phyloP scores from a whole-genome alignment of 2,329 filamentous ascomycete species.

The Fusarium napiforme region DNA sequence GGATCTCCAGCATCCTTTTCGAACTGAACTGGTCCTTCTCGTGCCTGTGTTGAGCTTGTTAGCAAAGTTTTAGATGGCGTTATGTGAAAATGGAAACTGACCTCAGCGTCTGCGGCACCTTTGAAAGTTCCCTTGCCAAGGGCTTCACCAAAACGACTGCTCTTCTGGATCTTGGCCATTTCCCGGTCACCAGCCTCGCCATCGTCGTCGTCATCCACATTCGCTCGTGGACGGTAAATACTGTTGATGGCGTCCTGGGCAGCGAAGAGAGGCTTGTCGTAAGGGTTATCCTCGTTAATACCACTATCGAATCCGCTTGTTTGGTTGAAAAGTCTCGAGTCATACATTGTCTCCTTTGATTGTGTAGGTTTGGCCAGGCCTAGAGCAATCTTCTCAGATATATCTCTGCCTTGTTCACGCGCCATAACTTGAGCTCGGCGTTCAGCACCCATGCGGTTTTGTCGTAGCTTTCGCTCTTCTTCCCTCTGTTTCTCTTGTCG shows the following conservation, averaged over 20 bases:
- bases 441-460: constrained; percentile 96
- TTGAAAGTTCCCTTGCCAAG: constrained; percentile 92
- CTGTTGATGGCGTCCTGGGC: constrained; percentile 94
- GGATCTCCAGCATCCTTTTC: constrained; percentile 88
- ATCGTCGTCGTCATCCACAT: constrained; percentile 79
- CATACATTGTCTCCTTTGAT: constrained; percentile 94
- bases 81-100: constrained; percentile 52
- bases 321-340: constrained; percentile 95
- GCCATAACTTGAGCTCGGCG: constrained; percentile 92
- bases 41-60: constrained; percentile 61
- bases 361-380: constrained; percentile 95
- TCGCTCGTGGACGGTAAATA: constrained; percentile 86
- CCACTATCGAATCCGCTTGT: constrained; percentile 89
- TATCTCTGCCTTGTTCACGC: constrained; percentile 94
- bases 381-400: constrained; percentile 95
- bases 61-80: constrained; percentile 36
- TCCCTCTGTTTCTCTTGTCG: constrained; percentile 83
- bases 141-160: constrained; percentile 84
- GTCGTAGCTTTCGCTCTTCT: constrained; percentile 87
- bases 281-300: constrained; percentile 97
- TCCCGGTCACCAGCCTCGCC: constrained; percentile 83
- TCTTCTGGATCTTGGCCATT: constrained; percentile 88
- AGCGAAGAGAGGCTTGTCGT: constrained; percentile 96
- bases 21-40: constrained; percentile 94
- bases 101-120: constrained; percentile 84